Evolutionary conservation across 371 early-diverging fungal species (phyloP), one percentile per base, ranked within the genome.

Genomic region (Mucor racemosus): DNA sequence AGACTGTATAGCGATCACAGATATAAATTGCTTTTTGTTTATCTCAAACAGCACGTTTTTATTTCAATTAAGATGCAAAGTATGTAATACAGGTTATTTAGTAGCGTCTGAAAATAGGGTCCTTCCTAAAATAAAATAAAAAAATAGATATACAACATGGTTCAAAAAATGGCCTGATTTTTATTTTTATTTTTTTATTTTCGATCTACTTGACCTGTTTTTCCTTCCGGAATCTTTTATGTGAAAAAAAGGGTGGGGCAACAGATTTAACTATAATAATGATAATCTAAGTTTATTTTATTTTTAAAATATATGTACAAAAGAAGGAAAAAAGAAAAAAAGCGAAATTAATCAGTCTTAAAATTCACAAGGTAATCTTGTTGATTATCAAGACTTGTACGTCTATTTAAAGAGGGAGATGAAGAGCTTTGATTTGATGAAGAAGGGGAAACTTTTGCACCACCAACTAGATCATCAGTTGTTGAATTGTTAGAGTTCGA

Each of bases 101-200:
- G 26, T 26, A 26, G 26, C 3, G 26, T 26, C 3, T 26, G 26
- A 26, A 26, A 26, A 26, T 26, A 26, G 26, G 26, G 26, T 26
- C 26, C 15, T 44, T 5, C 15, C 7, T 44, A 44, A n/a, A n/a
- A n/a, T n/a, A n/a, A n/a, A n/a, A n/a, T n/a, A n/a, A n/a, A n/a
- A n/a, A n/a, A n/a, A n/a, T n/a, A n/a, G n/a, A n/a, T n/a, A n/a
- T n/a, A n/a, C n/a, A n/a, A 44, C 4, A 42, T 7, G 38, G 15
- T 44, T 15, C 15, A 44, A 44, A 44, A 44, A 44, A 44, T 44
- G 44, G 44, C 44, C 44, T 44, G 44, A 44, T 44, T 44, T 40
- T 40, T 44, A 1, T 7, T 42, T 14, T 26, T 26, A 1, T 42
- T 6, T 42, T 44, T 44, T 44, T 17, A n/a, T 44, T 44, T 44